These are phyloP conservation scores for Candida patagonica DNA, from an alignment of 805 yeast genomes.

Conservation along the genomic window DNA sequence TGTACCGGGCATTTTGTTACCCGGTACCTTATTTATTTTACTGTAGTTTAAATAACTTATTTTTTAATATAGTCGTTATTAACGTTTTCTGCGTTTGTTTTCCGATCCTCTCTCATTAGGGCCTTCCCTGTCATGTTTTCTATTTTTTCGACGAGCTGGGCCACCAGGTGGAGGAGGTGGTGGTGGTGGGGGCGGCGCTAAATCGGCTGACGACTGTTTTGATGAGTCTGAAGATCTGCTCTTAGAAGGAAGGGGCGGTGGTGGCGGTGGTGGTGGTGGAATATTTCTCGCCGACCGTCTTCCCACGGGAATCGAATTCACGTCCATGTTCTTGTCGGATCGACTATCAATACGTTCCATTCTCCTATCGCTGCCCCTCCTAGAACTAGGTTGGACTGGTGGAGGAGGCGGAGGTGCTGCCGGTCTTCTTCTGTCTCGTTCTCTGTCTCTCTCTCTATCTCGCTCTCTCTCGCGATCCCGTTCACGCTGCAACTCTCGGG, in stretches of 20 bases:
- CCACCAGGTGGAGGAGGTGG: conserved; percentile 3
- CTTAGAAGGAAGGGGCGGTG: no score
- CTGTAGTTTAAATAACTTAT: no score
- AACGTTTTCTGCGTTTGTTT: background rate
- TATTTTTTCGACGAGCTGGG: background rate
- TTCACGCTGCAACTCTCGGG: conserved; percentile 12
- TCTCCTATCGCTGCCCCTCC: background rate
- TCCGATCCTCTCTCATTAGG: background rate
- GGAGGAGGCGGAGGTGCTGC: conserved; percentile 1
- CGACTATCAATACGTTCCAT: conserved; percentile 1
- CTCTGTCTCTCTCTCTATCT: background rate
- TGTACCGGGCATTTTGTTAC: background rate
- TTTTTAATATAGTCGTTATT: no score
- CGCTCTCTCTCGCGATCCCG: conserved; percentile 12
- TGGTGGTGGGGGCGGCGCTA: conserved; percentile 6
- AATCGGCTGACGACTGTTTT: background rate
- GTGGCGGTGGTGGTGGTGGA: conserved; percentile 1
- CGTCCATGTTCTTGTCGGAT: background rate
- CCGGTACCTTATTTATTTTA: background rate
- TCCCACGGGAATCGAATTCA: background rate
- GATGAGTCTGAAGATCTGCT: no score
- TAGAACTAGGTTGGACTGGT: background rate
- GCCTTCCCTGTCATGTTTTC: background rate
- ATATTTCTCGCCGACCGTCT: background rate
- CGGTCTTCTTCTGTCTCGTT: background rate